Conservation (phyloP, 495 filamentous ascomycete genomes). For the Hypoxylon subgilvum region DNA sequence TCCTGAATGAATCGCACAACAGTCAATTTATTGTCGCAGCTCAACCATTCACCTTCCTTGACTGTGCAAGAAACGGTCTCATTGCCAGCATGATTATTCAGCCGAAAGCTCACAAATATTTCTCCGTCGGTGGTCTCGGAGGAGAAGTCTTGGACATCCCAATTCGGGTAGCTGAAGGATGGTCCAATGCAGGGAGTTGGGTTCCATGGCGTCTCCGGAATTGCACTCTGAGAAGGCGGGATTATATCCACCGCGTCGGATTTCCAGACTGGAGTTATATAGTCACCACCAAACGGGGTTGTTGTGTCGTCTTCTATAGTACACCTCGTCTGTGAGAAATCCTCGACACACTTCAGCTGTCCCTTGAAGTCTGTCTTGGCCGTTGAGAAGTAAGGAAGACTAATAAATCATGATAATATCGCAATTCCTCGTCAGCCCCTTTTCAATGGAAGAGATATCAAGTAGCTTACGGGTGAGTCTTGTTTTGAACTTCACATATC, state of each 20-base stretch:
- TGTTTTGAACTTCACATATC: conserved; percentile 28
- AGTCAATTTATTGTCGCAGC: conserved; percentile 14
- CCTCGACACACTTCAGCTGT: conserved; percentile 16
- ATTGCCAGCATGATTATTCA: conserved; percentile 29
- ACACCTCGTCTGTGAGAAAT: conserved; percentile 16
- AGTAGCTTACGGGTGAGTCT: conserved; percentile 31
- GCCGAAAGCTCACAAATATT: conserved; percentile 7
- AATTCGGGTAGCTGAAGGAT: conserved; percentile 34
- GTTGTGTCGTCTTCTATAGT: conserved; percentile 7
- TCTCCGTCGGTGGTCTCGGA: not conserved
- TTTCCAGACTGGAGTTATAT: conserved; percentile 27
- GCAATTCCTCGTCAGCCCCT: not conserved
- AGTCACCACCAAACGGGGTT: conserved; percentile 15
- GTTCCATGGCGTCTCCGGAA: conserved; percentile 23
- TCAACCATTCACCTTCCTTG: conserved; percentile 14
- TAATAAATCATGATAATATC: not conserved
- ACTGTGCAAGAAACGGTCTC: conserved; percentile 8
- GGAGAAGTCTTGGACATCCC: conserved; percentile 25
- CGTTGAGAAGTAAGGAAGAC: conserved; percentile 26
- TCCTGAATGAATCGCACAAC: conserved; percentile 9
- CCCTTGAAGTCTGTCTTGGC: conserved; percentile 16
- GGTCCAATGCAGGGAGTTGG: conserved; percentile 27
- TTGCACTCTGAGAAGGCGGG: conserved; percentile 12
- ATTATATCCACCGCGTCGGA: conserved; percentile 16
- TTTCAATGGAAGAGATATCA: not conserved